Evolutionary conservation across 2,329 filamentous ascomycete genomes (phyloP).

Genomic region (Ceratocystis ficicola): DNA sequence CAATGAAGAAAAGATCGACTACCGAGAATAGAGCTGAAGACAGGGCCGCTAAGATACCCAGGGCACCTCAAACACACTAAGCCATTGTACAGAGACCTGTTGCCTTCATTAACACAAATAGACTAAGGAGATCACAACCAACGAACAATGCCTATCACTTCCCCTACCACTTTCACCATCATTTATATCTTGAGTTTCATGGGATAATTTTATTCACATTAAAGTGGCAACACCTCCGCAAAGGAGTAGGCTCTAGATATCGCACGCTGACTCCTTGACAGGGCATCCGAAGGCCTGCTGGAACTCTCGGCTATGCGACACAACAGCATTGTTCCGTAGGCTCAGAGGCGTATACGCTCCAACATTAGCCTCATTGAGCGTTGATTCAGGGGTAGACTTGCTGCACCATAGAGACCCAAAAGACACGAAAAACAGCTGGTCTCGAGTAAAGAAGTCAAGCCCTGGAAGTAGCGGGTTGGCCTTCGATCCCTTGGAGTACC

Average conservation of each 20-base stretch:
- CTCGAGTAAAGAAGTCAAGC: constrained; percentile 48
- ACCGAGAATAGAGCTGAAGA: too few relatives aligned
- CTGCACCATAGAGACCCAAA: constrained; percentile 57
- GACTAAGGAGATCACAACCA: too few relatives aligned
- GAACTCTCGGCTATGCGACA: background rate
- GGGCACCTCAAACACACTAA: too few relatives aligned
- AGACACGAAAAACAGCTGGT: constrained; percentile 57
- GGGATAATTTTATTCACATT: too few relatives aligned
- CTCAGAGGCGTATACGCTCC: background rate
- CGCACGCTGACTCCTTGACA: background rate
- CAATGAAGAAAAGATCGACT: too few relatives aligned
- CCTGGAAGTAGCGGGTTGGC: constrained; percentile 46
- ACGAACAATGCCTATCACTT: too few relatives aligned
- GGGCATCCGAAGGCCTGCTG: background rate
- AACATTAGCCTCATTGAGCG: background rate
- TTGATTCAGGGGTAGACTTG: constrained; percentile 33
- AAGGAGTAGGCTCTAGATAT: background rate
- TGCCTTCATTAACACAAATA: too few relatives aligned
- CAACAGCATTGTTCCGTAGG: background rate
- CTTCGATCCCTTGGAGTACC: constrained; percentile 37
- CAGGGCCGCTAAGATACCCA: too few relatives aligned
- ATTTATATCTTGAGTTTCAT: too few relatives aligned
- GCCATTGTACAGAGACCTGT: too few relatives aligned
- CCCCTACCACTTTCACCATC: too few relatives aligned
- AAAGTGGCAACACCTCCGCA: too few relatives aligned